These are phyloP conservation scores for Protomyces inouyei DNA, from an alignment of 1,139 yeast species.

Conservation along the genomic window DNA sequence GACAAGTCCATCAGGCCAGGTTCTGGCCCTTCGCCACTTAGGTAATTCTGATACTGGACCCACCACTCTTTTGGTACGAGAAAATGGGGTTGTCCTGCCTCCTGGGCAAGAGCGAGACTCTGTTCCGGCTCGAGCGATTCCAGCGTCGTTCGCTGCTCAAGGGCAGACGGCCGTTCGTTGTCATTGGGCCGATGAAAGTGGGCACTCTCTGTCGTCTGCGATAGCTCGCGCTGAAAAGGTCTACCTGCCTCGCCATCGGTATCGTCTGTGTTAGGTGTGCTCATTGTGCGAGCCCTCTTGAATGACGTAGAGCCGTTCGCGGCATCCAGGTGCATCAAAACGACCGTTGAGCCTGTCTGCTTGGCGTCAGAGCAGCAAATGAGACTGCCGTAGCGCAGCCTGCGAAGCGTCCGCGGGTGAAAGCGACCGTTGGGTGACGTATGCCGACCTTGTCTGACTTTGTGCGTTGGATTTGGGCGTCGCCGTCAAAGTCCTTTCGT, in stretches of 20 bases:
- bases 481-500: too few relatives aligned
- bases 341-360: not conserved
- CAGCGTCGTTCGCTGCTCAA: not conserved
- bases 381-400: too few relatives aligned
- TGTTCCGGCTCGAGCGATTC: not conserved
- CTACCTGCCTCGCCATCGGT: not conserved
- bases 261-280: not conserved
- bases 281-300: not conserved
- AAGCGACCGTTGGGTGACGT: too few relatives aligned
- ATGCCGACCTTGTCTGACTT: too few relatives aligned
- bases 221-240: not conserved
- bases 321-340: not conserved
- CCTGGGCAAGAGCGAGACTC: conserved; percentile 3
- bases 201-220: not conserved
- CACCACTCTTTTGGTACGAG: conserved; percentile 13
- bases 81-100: conserved; percentile 16
- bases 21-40: not conserved
- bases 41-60: not conserved
- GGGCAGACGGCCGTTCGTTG: not conserved
- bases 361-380: too few relatives aligned
- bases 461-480: too few relatives aligned
- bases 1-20: conserved; percentile 5
- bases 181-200: not conserved
- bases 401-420: too few relatives aligned
- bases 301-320: not conserved